These are phyloP conservation scores for Aaosphaeria pasadenensis DNA, from an alignment of 2,329 filamentous ascomycete genomes.

Conservation along the genomic window DNA sequence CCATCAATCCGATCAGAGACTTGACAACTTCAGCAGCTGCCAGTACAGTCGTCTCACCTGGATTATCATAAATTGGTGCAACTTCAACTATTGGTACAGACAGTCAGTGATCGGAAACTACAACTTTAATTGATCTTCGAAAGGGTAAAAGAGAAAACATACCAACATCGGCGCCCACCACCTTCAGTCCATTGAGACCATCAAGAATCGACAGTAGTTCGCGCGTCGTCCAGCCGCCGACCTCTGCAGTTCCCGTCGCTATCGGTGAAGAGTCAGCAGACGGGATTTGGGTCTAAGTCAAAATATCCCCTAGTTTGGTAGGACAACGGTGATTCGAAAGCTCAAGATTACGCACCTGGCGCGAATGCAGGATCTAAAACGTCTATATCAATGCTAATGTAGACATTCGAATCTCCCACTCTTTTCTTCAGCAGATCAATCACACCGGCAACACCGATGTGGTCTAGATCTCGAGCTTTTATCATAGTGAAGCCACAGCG, in stretches of 20 bases:
- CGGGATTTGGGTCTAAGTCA: neutral
- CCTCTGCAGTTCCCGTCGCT: conserved; percentile 60
- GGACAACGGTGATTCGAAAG: neutral
- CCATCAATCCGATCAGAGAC: conserved; percentile 49
- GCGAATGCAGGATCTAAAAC: conserved; percentile 56
- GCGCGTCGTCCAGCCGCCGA: conserved; percentile 60
- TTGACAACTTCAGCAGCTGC: conserved; percentile 55
- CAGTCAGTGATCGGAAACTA: neutral
- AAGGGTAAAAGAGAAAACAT: conserved; percentile 12
- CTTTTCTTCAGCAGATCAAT: conserved; percentile 50
- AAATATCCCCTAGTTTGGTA: neutral
- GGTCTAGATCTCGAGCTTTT: conserved; percentile 55
- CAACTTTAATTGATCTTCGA: neutral
- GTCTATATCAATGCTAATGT: conserved; percentile 57
- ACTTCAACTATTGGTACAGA: conserved; percentile 50
- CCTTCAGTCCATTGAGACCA: conserved; percentile 55
- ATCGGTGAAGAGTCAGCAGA: conserved; percentile 4
- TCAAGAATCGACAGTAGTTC: conserved; percentile 59
- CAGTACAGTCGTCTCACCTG: conserved; percentile 56
- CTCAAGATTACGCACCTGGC: conserved; percentile 38
- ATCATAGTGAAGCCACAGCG: conserved; percentile 59
- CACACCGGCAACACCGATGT: conserved; percentile 46
- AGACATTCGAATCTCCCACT: conserved; percentile 52
- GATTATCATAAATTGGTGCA: conserved; percentile 60
- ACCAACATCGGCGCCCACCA: conserved; percentile 59